Evolutionary conservation across 2,329 filamentous ascomycete species (phyloP).

Genomic region (Neurospora crassa): DNA sequence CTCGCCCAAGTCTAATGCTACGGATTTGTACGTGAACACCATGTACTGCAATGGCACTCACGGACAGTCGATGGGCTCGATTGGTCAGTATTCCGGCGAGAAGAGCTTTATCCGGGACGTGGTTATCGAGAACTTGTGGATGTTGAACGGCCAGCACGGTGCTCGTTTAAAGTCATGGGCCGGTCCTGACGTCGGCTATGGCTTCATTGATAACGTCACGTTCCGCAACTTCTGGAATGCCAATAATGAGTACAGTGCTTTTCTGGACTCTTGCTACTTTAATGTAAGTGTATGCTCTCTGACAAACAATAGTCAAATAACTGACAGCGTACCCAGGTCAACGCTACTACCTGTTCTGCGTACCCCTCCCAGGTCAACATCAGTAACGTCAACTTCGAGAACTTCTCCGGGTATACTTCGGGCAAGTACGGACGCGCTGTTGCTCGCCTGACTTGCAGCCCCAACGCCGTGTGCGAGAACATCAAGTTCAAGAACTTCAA

Average conservation of each 20-base stretch:
- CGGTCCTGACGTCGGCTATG: conserved; percentile 45
- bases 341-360: conserved; percentile 37
- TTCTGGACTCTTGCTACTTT: conserved; percentile 55
- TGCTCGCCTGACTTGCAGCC: conserved; percentile 43
- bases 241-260: conserved; percentile 47
- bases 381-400: conserved; percentile 48
- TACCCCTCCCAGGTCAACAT: conserved; percentile 50
- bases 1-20: conserved; percentile 50
- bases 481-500: conserved; percentile 46
- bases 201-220: conserved; percentile 52
- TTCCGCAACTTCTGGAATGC: conserved; percentile 51
- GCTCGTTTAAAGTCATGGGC: conserved; percentile 55
- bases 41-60: conserved; percentile 52
- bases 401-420: conserved; percentile 46
- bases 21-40: conserved; percentile 47
- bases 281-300: conserved; percentile 30
- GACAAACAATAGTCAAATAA: neutral
- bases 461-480: conserved; percentile 43
- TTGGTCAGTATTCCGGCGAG: conserved; percentile 47
- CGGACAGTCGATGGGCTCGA: conserved; percentile 47
- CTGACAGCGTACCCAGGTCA: conserved; percentile 18
- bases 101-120: conserved; percentile 47
- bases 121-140: conserved; percentile 48
- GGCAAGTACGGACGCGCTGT: conserved; percentile 46
- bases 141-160: conserved; percentile 42